Conservation (phyloP, 352 stramenopile species). For the Thalassiosira mediterranea region DNA sequence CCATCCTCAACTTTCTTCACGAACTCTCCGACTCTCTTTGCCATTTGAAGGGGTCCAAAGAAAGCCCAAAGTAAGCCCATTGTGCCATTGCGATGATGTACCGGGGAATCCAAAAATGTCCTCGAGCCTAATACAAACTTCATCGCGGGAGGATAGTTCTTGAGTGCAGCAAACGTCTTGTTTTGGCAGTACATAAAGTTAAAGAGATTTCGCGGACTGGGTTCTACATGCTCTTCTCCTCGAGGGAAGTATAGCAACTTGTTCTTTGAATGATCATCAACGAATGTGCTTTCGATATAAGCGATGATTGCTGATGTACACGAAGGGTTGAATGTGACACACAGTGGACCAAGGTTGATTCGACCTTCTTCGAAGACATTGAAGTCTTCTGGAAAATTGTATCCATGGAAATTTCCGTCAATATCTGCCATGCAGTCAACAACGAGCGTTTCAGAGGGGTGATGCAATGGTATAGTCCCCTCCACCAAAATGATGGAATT, state of each 20-base stretch:
- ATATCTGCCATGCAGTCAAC: conserved; percentile 24
- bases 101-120: conserved; percentile 10
- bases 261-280: conserved; percentile 15
- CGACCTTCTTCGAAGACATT: conserved; percentile 10
- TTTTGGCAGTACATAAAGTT: background rate
- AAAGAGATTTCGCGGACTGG: background rate
- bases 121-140: conserved; percentile 8
- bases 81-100: conserved; percentile 1
- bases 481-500: conserved; percentile 8
- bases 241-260: conserved; percentile 1
- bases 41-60: conserved; percentile 8
- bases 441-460: conserved; percentile 7
- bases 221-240: conserved; percentile 5
- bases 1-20: conserved; percentile 10
- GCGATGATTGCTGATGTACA: conserved; percentile 14
- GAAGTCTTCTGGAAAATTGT: background rate
- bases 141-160: conserved; percentile 3
- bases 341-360: conserved; percentile 3
- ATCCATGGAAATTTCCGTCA: conserved; percentile 9
- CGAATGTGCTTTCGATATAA: conserved; percentile 22
- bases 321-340: background rate
- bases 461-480: conserved; percentile 3
- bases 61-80: conserved; percentile 12
- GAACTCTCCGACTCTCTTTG: conserved; percentile 11
- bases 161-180: conserved; percentile 5